Evolutionary conservation across 2,329 filamentous ascomycete species (phyloP), one percentile per base, ranked within the genome.

Genomic region (Diplodia intermedia): DNA sequence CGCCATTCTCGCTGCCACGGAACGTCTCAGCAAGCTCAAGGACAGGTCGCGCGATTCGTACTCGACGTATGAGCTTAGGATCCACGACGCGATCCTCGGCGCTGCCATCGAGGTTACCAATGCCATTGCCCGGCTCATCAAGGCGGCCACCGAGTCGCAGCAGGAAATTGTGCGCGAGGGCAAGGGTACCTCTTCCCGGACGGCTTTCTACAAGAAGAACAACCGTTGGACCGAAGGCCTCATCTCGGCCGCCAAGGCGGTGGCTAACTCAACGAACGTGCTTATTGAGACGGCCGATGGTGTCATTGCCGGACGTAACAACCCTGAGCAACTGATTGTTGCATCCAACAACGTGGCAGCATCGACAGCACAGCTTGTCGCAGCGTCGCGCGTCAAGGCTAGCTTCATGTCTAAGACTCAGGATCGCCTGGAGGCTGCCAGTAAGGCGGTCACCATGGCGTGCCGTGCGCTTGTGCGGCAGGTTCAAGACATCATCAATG

Each of bases 161-260:
- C 90, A 97, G 78, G 95, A 99, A 82, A 99, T 99, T 76, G 95
- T 99, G 53, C 90, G 93, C 71, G 93, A 97, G 71, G 95, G 95
- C 8, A 90, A 92, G 23, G 95, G 95, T 43, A 91, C 90, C 31
- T 92, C 92, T 63, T 96, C 93, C 54, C 88, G 90, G 68, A 96
- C 94, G 1, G 93, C 94, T 29, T 99, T 99, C 80, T 99, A 99
- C 89, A 98, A 98, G 87, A 98, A 98, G 85, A 97, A 99, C 86
- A 99, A 98, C 82, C 89, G 95, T 65, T 99, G 95, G 95, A 99
- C 95, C 0, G 95, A 99, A 77, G 95, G 95, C 57, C 88, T 99
- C 69, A 97, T 99, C 77, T 97, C 93, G 47, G 95, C 95, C 0
- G 94, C 95, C 71, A 99, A 99, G 82, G 95, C 95, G 0, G 95